Conservation (phyloP, 306 rosid species). For the Malus sieversii region DNA sequence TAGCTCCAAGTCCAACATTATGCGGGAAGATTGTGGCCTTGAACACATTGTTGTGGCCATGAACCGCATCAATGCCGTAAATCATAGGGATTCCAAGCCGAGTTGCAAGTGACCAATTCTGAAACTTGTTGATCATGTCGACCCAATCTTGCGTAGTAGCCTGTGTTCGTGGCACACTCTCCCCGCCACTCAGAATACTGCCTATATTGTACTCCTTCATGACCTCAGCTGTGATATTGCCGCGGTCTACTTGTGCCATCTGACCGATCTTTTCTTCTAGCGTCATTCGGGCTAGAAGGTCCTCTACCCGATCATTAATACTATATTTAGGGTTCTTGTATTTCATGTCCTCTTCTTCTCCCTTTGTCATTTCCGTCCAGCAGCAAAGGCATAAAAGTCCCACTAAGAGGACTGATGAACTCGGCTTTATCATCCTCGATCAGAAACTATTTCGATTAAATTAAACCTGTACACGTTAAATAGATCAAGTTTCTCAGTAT, state of each 20-base stretch:
- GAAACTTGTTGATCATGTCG: slow-evolving; percentile 5
- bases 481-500: not conserved
- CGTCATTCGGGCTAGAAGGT: not conserved
- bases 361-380: not conserved
- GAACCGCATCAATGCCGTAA: slow-evolving; percentile 24
- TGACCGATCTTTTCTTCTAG: not conserved
- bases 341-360: not conserved
- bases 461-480: not conserved
- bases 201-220: not conserved
- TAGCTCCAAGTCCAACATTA: slow-evolving; percentile 21
- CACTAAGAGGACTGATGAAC: not conserved
- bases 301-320: not conserved
- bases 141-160: slow-evolving; percentile 1
- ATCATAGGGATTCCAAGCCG: slow-evolving; percentile 20
- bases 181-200: not conserved
- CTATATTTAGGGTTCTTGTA: not conserved
- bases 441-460: not conserved
- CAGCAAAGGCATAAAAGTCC: not conserved
- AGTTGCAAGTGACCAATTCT: slow-evolving; percentile 6
- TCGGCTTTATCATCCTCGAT: not conserved
- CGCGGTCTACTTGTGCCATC: not conserved
- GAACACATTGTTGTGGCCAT: slow-evolving; percentile 21
- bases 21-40: slow-evolving; percentile 16
- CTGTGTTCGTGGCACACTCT: not conserved
- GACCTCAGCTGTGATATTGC: not conserved